Evolutionary conservation across 257 asterid species (phyloP).

Genomic region (Nicotiana tomentosiformis): DNA sequence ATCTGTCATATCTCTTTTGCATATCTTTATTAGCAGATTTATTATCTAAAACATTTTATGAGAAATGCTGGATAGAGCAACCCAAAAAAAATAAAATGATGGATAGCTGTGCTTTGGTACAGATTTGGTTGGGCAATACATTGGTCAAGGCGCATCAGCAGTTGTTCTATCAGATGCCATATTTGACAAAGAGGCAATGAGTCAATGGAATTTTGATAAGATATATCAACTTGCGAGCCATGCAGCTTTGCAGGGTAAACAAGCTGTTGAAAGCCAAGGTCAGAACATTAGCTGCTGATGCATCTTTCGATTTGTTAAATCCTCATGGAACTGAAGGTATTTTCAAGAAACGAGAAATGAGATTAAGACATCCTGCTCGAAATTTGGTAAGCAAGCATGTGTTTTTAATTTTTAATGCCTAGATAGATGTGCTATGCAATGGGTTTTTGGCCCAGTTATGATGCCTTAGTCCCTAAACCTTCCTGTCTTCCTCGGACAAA

Average conservation of each 20-base stretch:
- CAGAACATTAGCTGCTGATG: not conserved
- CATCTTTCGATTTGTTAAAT: not conserved
- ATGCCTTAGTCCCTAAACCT: not conserved
- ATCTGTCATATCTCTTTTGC: not conserved
- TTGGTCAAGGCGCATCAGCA: constrained; percentile 61
- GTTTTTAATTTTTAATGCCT: not conserved
- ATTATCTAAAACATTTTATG: not conserved
- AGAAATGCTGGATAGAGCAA: not conserved
- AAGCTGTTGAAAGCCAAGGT: constrained; percentile 40
- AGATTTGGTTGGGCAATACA: constrained; percentile 54
- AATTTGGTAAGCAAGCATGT: not conserved
- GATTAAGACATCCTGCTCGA: not conserved
- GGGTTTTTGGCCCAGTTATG: not conserved
- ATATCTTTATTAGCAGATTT: not conserved
- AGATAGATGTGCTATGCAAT: too few relatives aligned
- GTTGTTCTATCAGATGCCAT: constrained; percentile 87
- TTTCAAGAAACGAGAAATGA: not conserved
- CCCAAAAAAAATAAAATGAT: not conserved
- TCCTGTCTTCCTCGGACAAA: too few relatives aligned
- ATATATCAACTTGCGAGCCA: constrained; percentile 42
- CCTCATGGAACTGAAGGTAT: not conserved
- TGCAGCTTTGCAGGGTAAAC: constrained; percentile 45
- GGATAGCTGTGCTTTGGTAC: constrained; percentile 10
- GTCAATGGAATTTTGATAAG: constrained; percentile 27
- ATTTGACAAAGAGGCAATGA: constrained; percentile 59